Evolutionary conservation across 2,329 filamentous ascomycete species (phyloP).

Genomic region (Alternaria hordeiaustralica): DNA sequence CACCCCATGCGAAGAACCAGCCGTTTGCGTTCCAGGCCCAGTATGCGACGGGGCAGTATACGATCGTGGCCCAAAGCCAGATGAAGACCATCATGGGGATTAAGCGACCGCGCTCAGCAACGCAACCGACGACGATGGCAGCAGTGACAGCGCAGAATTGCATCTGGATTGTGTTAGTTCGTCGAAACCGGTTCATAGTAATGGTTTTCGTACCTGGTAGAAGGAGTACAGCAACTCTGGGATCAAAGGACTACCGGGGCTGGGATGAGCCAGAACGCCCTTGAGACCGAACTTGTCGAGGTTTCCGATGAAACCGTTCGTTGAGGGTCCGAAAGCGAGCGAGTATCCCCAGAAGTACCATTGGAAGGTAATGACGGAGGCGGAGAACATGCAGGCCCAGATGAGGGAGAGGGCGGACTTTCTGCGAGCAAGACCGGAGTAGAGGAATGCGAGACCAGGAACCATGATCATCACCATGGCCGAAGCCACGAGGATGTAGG

Average conservation of each 20-base stretch:
- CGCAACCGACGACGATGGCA: constrained; percentile 88
- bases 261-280: constrained; percentile 83
- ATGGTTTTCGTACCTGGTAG: constrained; percentile 72
- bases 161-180: constrained; percentile 65
- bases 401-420: constrained; percentile 98
- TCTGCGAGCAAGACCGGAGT: constrained; percentile 94
- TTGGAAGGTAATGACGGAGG: constrained; percentile 91
- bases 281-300: constrained; percentile 86
- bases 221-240: constrained; percentile 92
- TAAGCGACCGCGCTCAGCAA: constrained; percentile 91
- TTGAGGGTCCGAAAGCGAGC: constrained; percentile 84
- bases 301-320: constrained; percentile 91
- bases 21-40: constrained; percentile 97
- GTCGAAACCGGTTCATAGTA: no score
- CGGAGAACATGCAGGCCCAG: constrained; percentile 95
- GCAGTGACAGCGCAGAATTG: constrained; percentile 96
- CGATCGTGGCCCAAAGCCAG: constrained; percentile 95
- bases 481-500: constrained; percentile 87
- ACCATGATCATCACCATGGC: constrained; percentile 98
- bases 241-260: constrained; percentile 84
- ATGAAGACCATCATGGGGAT: constrained; percentile 93
- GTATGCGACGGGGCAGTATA: constrained; percentile 96
- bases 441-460: constrained; percentile 94
- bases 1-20: constrained; percentile 89
- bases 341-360: constrained; percentile 99